A percentile compares a stretch with the other conserved stretches of the same genome.
Conservation (phyloP, 805 yeast genomes). For the Debaryomyces castellii region DNA sequence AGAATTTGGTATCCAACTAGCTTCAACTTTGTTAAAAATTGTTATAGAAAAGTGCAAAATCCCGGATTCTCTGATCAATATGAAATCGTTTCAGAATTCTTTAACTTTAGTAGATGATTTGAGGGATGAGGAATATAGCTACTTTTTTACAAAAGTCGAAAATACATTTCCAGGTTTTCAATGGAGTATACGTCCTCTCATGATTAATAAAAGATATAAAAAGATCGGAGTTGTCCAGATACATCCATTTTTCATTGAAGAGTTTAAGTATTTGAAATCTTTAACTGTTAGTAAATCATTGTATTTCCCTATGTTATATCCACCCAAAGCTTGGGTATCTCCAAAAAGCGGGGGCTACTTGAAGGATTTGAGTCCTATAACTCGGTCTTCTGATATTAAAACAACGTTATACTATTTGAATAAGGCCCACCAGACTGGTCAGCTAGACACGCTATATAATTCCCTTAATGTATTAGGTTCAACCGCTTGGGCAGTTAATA, state of each 20-base stretch:
- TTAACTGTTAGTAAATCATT: slow-evolving; percentile 11
- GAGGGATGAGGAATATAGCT: not conserved
- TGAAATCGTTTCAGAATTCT: slow-evolving; percentile 4
- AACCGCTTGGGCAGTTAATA: slow-evolving; percentile 37
- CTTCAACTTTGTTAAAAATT: slow-evolving; percentile 15
- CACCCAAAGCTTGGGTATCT: slow-evolving; percentile 36
- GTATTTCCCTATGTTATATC: slow-evolving; percentile 37
- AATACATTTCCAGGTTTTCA: slow-evolving; percentile 10
- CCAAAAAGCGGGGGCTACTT: slow-evolving; percentile 38
- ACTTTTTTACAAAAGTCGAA: slow-evolving; percentile 4
- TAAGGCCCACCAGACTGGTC: slow-evolving; percentile 30
- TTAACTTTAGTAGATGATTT: slow-evolving; percentile 4
- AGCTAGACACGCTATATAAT: slow-evolving; percentile 26
- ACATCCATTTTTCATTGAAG: slow-evolving; percentile 21
- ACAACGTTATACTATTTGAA: slow-evolving; percentile 19
- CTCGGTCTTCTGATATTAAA: slow-evolving; percentile 16
- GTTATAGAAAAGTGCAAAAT: slow-evolving; percentile 14
- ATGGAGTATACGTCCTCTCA: slow-evolving; percentile 4
- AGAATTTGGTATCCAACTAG: slow-evolving; percentile 19
- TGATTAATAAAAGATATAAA: not conserved
- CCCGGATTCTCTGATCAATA: slow-evolving; percentile 5
- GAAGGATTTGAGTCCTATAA: slow-evolving; percentile 20
- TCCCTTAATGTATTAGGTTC: slow-evolving; percentile 29
- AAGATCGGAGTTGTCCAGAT: slow-evolving; percentile 19
- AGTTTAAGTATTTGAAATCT: slow-evolving; percentile 11